Conservation (phyloP, 192 early-diverging fungal species). For the Backusella psychrophila region DNA sequence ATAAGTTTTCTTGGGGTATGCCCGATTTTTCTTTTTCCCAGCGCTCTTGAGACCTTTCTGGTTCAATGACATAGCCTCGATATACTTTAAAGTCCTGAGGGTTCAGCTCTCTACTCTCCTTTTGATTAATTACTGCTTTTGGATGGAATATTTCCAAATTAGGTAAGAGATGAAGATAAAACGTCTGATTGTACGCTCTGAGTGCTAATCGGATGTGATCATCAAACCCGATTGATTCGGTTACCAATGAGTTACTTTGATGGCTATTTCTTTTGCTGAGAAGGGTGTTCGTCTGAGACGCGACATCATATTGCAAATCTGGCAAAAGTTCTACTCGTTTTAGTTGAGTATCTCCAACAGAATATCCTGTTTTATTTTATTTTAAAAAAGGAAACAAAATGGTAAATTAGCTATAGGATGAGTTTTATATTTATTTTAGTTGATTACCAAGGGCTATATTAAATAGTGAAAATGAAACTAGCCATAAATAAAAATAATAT, state of each 20-base stretch:
- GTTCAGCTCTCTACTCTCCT: conserved; percentile 21
- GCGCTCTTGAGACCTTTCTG: conserved; percentile 14
- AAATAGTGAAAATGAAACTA: neutral
- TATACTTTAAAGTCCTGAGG: conserved; percentile 51
- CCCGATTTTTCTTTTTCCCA: conserved; percentile 7
- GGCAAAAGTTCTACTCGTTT: conserved; percentile 3
- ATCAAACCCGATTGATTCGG: conserved; percentile 22
- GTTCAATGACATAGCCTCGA: conserved; percentile 46
- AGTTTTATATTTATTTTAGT: neutral
- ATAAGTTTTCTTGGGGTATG: conserved; percentile 36
- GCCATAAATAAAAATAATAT: neutral
- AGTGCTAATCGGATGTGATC: conserved; percentile 59
- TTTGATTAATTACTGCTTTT: conserved; percentile 40
- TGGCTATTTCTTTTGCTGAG: conserved; percentile 1
- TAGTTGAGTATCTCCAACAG: neutral
- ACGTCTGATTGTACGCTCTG: conserved; percentile 62
- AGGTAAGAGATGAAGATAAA: conserved; percentile 62
- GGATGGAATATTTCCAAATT: conserved; percentile 72
- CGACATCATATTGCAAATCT: conserved; percentile 8
- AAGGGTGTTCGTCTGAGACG: conserved; percentile 7
- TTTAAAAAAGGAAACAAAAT: neutral
- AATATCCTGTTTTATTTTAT: neutral
- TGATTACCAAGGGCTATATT: neutral
- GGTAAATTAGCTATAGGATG: neutral
- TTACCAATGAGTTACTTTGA: neutral